These are phyloP conservation scores for Colletotrichum sp. DNA, from an alignment of 2,329 filamentous ascomycete genomes.

Conservation along the genomic window DNA sequence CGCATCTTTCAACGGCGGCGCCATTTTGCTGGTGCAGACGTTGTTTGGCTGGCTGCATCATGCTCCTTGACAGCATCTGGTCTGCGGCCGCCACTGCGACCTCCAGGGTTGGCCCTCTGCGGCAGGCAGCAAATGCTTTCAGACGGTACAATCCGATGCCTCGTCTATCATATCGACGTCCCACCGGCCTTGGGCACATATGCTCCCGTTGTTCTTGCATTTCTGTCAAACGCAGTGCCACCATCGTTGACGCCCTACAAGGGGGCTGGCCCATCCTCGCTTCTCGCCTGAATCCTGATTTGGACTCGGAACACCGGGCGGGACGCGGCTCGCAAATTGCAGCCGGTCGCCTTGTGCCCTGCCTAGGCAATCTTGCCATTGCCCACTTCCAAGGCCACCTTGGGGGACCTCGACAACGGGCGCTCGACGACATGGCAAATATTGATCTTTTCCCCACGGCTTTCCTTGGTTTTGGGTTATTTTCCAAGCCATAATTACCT, in stretches of 20 bases:
- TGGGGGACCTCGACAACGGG: not conserved
- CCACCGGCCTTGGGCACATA: not conserved
- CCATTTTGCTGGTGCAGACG: not conserved
- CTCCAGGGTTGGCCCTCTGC: not conserved
- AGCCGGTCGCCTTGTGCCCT: not conserved
- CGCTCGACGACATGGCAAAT: constrained; percentile 6
- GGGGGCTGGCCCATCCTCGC: not conserved
- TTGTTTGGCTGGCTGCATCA: not conserved
- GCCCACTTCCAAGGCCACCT: not conserved
- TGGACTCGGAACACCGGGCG: constrained; percentile 11
- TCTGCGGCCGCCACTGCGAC: not conserved
- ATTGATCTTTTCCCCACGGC: not conserved
- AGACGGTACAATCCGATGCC: not conserved
- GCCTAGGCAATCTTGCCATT: not conserved
- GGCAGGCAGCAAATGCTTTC: not conserved
- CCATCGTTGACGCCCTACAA: not conserved
- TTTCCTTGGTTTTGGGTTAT: not conserved
- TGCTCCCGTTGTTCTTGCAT: not conserved
- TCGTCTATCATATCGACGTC: not conserved
- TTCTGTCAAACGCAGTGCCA: not conserved
- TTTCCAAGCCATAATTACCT: not conserved
- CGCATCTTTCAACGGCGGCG: not conserved
- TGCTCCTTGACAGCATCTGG: not conserved
- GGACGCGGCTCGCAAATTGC: constrained; percentile 13
- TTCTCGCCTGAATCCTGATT: not conserved